These are phyloP conservation scores for Leishmania major DNA, from an alignment of 208 protist species.

Conservation along the genomic window DNA sequence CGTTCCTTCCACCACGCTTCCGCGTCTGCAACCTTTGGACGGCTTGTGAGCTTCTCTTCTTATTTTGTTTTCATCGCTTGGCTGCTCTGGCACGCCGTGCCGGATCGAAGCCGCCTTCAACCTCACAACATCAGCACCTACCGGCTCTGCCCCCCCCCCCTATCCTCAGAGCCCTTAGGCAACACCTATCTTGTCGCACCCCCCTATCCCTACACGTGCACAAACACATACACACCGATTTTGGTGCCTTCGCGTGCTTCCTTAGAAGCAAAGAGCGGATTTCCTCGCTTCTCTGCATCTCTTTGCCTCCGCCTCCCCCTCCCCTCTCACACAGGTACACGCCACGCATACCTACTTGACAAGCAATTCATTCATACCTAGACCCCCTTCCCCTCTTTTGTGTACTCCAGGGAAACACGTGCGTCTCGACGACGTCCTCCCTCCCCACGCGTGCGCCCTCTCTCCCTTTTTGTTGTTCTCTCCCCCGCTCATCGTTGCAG, in stretches of 20 bases:
- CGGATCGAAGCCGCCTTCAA: background rate
- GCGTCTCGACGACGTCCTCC: background rate
- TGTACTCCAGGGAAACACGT: background rate
- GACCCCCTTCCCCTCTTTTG: background rate
- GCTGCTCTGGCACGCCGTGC: background rate
- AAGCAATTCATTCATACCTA: background rate
- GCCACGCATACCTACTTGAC: background rate
- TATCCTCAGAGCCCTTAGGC: no score
- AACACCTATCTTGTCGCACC: background rate
- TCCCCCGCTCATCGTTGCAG: background rate
- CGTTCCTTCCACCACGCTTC: background rate
- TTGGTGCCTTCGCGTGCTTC: background rate
- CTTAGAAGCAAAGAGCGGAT: background rate
- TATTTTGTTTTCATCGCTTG: background rate
- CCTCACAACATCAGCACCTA: background rate
- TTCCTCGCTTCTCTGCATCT: background rate
- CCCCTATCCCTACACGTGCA: background rate
- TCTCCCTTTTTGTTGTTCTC: background rate
- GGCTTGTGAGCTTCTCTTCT: background rate
- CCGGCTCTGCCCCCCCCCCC: background rate
- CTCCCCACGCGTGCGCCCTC: background rate
- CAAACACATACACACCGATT: background rate
- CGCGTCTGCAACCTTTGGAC: background rate
- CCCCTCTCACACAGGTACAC: background rate
- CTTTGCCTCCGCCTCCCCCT: background rate